These are phyloP conservation scores for Tolypocladium ophioglossoides DNA, from an alignment of 2,329 filamentous ascomycete species.

Conservation along the genomic window DNA sequence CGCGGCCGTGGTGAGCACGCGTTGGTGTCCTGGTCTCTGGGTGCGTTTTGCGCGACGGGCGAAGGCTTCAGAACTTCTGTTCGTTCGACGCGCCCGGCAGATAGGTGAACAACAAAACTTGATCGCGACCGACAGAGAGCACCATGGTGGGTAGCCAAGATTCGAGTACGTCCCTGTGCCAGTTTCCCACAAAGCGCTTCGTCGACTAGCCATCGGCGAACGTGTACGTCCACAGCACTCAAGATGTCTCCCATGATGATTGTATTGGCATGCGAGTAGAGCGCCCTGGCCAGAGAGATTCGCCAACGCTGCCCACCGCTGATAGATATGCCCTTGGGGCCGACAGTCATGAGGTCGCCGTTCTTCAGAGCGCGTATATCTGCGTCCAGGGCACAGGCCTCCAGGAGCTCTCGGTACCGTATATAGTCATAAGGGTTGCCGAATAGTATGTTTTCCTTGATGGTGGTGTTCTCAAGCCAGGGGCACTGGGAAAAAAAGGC, in stretches of 20 bases:
- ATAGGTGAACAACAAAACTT: neutral
- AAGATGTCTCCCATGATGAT: neutral
- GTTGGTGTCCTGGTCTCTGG: neutral
- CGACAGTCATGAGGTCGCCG: neutral
- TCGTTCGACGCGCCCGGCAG: neutral
- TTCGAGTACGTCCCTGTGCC: neutral
- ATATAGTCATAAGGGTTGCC: neutral
- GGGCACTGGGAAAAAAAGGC: neutral
- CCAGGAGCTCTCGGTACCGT: neutral
- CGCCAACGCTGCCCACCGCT: neutral
- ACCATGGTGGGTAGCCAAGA: neutral
- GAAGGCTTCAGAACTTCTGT: neutral
- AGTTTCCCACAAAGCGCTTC: neutral
- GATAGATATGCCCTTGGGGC: neutral
- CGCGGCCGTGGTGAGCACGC: neutral
- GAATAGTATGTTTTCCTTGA: neutral
- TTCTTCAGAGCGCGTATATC: neutral
- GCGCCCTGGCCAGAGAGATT: neutral
- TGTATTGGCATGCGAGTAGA: neutral
- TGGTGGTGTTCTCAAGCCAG: neutral
- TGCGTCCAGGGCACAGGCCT: neutral
- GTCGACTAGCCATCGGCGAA: neutral
- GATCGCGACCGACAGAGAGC: neutral
- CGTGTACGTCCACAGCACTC: neutral
- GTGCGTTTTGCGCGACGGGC: neutral